These are phyloP conservation scores for Xanthoparmelia taractica DNA, from an alignment of 495 filamentous ascomycete species.

Conservation along the genomic window DNA sequence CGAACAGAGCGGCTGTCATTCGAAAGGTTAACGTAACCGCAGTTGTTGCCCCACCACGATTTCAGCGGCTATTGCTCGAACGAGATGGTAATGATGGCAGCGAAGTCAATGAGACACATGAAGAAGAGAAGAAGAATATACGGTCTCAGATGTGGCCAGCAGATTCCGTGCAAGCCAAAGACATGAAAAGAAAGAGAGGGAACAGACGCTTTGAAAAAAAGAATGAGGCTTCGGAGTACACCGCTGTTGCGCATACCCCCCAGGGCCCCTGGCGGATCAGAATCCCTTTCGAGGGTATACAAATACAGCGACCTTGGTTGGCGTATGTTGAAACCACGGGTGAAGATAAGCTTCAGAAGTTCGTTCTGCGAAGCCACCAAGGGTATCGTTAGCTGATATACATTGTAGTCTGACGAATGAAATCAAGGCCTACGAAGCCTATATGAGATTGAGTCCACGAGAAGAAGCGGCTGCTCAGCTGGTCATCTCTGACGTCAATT, in stretches of 20 bases:
- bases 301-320: conserved; percentile 19
- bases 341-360: conserved; percentile 5
- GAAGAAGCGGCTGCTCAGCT: conserved; percentile 32
- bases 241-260: not conserved
- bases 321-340: conserved; percentile 11
- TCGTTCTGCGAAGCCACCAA: not conserved
- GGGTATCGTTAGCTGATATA: not conserved
- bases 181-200: not conserved
- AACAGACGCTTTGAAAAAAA: not conserved
- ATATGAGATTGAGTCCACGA: conserved; percentile 32
- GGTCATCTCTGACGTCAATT: conserved; percentile 29
- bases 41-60: not conserved
- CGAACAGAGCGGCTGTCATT: conserved; percentile 41
- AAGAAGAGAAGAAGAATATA: not conserved
- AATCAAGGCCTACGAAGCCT: conserved; percentile 40
- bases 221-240: conserved; percentile 9
- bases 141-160: conserved; percentile 6
- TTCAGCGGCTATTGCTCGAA: not conserved
- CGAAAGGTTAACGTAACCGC: conserved; percentile 28
- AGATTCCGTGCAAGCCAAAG: conserved; percentile 3
- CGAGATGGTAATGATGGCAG: not conserved
- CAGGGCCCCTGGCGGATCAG: not conserved
- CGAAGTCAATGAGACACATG: not conserved
- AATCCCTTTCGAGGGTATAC: not conserved
- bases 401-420: conserved; percentile 37